Percentiles rank a stretch among this genome's conserved stretches.
These are phyloP conservation scores for Ceratocystis papillata DNA, from an alignment of 2,329 filamentous ascomycete genomes.

Conservation along the genomic window DNA sequence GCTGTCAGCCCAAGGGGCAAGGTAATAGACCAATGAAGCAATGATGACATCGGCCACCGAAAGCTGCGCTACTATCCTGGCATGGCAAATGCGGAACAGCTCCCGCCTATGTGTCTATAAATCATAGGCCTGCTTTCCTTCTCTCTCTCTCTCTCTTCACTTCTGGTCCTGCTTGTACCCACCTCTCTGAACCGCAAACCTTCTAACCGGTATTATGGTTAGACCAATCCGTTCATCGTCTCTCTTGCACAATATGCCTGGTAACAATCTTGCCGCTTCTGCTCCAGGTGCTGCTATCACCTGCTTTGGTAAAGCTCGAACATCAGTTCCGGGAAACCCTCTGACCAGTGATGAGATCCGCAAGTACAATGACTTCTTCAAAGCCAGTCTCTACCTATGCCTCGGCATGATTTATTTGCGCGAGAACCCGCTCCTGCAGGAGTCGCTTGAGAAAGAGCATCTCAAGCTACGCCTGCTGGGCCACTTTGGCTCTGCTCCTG, in stretches of 20 bases:
- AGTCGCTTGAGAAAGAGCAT: constrained; percentile 58
- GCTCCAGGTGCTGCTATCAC: constrained; percentile 38
- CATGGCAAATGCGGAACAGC: too few relatives aligned
- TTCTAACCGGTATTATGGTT: not conserved
- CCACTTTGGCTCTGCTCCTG: constrained; percentile 71
- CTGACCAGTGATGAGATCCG: constrained; percentile 55
- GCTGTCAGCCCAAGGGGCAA: too few relatives aligned
- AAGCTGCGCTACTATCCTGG: too few relatives aligned
- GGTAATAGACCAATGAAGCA: too few relatives aligned
- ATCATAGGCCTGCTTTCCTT: too few relatives aligned
- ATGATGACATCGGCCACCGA: too few relatives aligned
- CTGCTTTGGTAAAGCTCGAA: constrained; percentile 54
- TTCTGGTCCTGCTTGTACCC: too few relatives aligned
- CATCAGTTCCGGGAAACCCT: constrained; percentile 51
- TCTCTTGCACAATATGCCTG: not conserved
- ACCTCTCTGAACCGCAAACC: too few relatives aligned
- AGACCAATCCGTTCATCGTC: not conserved
- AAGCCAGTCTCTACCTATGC: constrained; percentile 62
- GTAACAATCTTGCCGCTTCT: not conserved
- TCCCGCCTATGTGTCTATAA: too few relatives aligned
- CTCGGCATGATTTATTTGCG: constrained; percentile 72
- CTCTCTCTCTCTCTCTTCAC: too few relatives aligned
- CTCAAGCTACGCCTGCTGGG: constrained; percentile 64
- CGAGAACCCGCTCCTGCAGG: constrained; percentile 59
- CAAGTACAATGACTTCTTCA: constrained; percentile 62